A percentile compares a stretch with the other conserved stretches of the same genome.
Evolutionary conservation across 768 basidiomycete species (phyloP).

Genomic region (Pleurotus citrinopileatus): DNA sequence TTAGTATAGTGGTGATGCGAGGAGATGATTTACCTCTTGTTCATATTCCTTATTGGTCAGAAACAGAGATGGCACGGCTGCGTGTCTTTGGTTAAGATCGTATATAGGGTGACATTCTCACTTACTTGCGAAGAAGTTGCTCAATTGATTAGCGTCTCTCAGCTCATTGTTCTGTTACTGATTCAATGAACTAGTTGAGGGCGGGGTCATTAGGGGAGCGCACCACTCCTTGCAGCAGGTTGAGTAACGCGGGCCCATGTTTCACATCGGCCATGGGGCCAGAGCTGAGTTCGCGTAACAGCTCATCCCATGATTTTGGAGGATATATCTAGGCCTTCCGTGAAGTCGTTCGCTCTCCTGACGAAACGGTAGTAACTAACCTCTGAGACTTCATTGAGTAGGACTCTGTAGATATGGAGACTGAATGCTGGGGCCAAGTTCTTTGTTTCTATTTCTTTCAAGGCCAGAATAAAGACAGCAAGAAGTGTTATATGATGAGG

Average conservation of each 20-base stretch:
- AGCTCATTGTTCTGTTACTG: constrained; percentile 44
- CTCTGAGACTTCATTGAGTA: constrained; percentile 73
- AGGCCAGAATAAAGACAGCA: constrained; percentile 57
- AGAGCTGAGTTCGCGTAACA: constrained; percentile 40
- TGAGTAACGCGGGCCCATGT: constrained; percentile 41
- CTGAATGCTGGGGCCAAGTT: constrained; percentile 56
- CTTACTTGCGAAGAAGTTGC: constrained; percentile 58
- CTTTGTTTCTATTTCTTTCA: constrained; percentile 54
- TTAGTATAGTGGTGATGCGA: too few species aligned
- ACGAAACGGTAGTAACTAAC: constrained; percentile 29
- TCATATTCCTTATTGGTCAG: constrained; percentile 45
- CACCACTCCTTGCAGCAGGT: constrained; percentile 40
- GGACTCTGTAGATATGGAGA: constrained; percentile 60
- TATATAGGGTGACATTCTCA: neutral
- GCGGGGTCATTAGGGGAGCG: constrained; percentile 3
- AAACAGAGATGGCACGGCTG: constrained; percentile 58
- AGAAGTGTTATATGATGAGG: constrained; percentile 78
- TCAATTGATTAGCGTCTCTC: constrained; percentile 54
- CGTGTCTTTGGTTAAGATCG: neutral
- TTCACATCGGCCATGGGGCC: constrained; percentile 43
- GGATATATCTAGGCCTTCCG: constrained; percentile 56
- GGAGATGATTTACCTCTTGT: constrained; percentile 56
- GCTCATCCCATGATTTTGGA: constrained; percentile 53
- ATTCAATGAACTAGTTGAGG: neutral
- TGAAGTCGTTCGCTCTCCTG: constrained; percentile 1